Evolutionary conservation across 116 monocot species (phyloP), one percentile per base, ranked within the genome.

Genomic region (Iris pallida): DNA sequence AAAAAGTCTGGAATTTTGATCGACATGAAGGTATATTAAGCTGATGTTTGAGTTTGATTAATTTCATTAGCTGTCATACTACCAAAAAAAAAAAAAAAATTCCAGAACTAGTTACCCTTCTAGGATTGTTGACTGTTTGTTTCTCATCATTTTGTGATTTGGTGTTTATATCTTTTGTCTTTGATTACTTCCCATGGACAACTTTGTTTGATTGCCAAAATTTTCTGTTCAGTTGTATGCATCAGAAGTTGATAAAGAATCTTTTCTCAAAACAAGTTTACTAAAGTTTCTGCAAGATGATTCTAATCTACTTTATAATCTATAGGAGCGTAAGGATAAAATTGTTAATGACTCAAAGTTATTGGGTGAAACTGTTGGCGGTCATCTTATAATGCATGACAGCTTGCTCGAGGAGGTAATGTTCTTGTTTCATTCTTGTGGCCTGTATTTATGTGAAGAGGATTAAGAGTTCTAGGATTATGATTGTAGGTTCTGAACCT

Each of bases 401-500:
- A 77, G 72, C 73, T 73, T 92, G 65, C 64, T 96, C 44, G 71
- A 85, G 44, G 92, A 96, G 92, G 96, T 91, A 75, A 7, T 17
- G 10, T 61, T 55, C 8, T 44, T 17, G 8, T 41, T 62, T 66
- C 61, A 14, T 68, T 56, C 8, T 71, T n/a, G n/a, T n/a, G n/a
- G n/a, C n/a, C n/a, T n/a, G n/a, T n/a, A n/a, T n/a, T n/a, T n/a
- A n/a, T n/a, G n/a, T n/a, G n/a, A n/a, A n/a, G n/a, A n/a, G n/a
- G n/a, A n/a, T n/a, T n/a, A n/a, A n/a, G n/a, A n/a, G n/a, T n/a
- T n/a, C n/a, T n/a, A n/a, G n/a, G n/a, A n/a, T n/a, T n/a, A n/a
- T n/a, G n/a, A n/a, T n/a, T 82, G 7, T 64, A 96, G 96, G 92
- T 96, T 61, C 66, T 84, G 20, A 96, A 96, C 82, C 89, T 96